These are phyloP conservation scores for Mycosphaerelloides madeirae DNA, from an alignment of 2,329 filamentous ascomycete species.

Conservation along the genomic window DNA sequence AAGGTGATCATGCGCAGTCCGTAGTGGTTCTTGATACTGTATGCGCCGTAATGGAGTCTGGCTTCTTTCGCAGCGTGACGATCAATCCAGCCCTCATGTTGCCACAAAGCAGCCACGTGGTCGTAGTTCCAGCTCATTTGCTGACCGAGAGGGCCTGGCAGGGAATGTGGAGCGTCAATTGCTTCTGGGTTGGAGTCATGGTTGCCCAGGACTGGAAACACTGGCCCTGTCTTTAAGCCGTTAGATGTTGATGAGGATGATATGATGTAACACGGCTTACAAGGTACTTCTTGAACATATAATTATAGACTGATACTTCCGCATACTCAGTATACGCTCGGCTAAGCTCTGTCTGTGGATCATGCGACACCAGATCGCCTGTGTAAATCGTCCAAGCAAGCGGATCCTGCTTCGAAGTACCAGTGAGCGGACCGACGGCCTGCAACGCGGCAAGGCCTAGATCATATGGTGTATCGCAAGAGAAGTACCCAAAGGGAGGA, in stretches of 20 bases:
- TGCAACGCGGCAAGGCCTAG: slow-evolving; percentile 53
- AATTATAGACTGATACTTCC: slow-evolving; percentile 47
- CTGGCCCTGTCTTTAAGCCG: slow-evolving; percentile 43
- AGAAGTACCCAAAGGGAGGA: slow-evolving; percentile 51
- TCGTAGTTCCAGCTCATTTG: slow-evolving; percentile 58
- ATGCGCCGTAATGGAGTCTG: slow-evolving; percentile 52
- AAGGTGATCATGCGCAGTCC: slow-evolving; percentile 51
- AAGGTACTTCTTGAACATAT: slow-evolving; percentile 54
- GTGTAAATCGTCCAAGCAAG: slow-evolving; percentile 55
- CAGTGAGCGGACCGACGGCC: slow-evolving; percentile 53
- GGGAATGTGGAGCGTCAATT: slow-evolving; percentile 49
- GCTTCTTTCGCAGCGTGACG: slow-evolving; percentile 44
- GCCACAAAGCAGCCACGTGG: slow-evolving; percentile 52
- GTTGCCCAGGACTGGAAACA: slow-evolving; percentile 55
- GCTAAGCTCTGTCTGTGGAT: slow-evolving; percentile 49
- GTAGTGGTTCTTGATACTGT: slow-evolving; percentile 51
- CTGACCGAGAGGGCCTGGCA: slow-evolving; percentile 50
- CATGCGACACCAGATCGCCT: slow-evolving; percentile 54
- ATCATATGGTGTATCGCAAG: slow-evolving; percentile 56
- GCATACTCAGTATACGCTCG: slow-evolving; percentile 51
- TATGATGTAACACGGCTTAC: no score
- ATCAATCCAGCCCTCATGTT: slow-evolving; percentile 53
- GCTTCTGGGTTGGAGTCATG: slow-evolving; percentile 54
- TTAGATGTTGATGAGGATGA: no score
- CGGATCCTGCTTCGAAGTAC: slow-evolving; percentile 44